Evolutionary conservation across 2,329 filamentous ascomycete species (phyloP).

Genomic region (Trichoderma breve): DNA sequence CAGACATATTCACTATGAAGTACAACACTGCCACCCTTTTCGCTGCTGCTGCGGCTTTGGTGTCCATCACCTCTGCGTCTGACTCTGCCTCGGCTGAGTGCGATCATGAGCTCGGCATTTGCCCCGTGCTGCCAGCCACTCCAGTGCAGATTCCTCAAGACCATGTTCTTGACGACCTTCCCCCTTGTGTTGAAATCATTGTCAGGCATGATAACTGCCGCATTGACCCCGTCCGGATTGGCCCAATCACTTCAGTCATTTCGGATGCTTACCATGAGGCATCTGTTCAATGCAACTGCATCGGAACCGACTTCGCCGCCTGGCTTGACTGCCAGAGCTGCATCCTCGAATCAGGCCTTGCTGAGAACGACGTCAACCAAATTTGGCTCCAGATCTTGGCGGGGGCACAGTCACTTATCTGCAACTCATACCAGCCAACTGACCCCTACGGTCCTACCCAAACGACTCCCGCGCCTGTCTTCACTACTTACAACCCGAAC

Average conservation of each 20-base stretch:
- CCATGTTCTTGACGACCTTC: slow-evolving; percentile 10
- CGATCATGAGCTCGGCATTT: neutral
- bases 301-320: slow-evolving; percentile 42
- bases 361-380: slow-evolving; percentile 34
- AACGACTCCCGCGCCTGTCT: slow-evolving; percentile 19
- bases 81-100: neutral
- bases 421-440: slow-evolving; percentile 34
- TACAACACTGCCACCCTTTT: slow-evolving; percentile 6
- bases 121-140: neutral
- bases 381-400: slow-evolving; percentile 38
- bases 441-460: slow-evolving; percentile 37
- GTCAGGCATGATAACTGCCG: slow-evolving; percentile 33
- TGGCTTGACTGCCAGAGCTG: slow-evolving; percentile 44
- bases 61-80: slow-evolving; percentile 19
- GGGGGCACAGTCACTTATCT: slow-evolving; percentile 36
- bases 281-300: slow-evolving; percentile 43
- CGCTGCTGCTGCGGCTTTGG: slow-evolving; percentile 20
- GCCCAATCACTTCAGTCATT: slow-evolving; percentile 11
- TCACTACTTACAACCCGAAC: slow-evolving; percentile 33
- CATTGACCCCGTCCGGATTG: slow-evolving; percentile 30
- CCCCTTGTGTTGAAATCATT: slow-evolving; percentile 33
- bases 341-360: slow-evolving; percentile 39
- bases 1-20: slow-evolving; percentile 23
- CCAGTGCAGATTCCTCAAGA: neutral
- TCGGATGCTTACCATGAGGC: slow-evolving; percentile 23